Evolutionary conservation across 192 early-diverging fungal genomes (phyloP).

Genomic region (Podila epicladia): DNA sequence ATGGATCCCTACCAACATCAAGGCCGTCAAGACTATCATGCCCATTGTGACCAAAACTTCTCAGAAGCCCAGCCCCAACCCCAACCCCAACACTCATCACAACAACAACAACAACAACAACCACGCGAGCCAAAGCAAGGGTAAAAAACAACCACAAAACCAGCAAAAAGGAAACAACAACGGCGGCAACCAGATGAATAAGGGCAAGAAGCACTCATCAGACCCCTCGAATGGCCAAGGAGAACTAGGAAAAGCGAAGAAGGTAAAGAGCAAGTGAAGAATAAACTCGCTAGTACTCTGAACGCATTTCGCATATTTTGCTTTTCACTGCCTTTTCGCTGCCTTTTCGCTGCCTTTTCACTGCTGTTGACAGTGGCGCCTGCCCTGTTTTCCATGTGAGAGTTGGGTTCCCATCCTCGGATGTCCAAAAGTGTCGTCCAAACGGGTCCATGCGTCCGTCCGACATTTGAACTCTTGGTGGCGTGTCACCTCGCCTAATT

Average conservation of each 20-base stretch:
- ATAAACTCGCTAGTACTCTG: not conserved
- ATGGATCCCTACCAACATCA: constrained; percentile 35
- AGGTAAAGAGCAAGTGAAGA: not conserved
- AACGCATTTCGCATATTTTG: not conserved
- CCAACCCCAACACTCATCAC: not conserved
- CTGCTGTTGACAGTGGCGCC: too few relatives aligned
- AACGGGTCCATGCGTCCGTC: too few relatives aligned
- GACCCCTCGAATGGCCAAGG: not conserved
- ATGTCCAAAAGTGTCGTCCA: too few relatives aligned
- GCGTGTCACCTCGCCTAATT: too few relatives aligned
- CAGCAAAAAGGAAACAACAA: not conserved
- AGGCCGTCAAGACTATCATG: constrained; percentile 32
- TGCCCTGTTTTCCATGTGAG: too few relatives aligned
- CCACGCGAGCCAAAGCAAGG: not conserved
- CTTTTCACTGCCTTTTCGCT: too few relatives aligned
- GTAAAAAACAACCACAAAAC: not conserved
- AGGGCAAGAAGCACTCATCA: constrained; percentile 8
- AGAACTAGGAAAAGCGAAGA: not conserved
- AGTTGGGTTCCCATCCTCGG: too few relatives aligned
- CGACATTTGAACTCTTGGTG: too few relatives aligned
- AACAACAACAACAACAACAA: not conserved
- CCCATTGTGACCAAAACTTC: constrained; percentile 35
- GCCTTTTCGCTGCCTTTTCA: too few relatives aligned
- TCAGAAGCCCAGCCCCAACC: not conserved
- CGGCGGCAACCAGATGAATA: constrained; percentile 2